These are phyloP conservation scores for Stipa capillata DNA, from an alignment of 176 grass and related monocot genomes.

Conservation along the genomic window DNA sequence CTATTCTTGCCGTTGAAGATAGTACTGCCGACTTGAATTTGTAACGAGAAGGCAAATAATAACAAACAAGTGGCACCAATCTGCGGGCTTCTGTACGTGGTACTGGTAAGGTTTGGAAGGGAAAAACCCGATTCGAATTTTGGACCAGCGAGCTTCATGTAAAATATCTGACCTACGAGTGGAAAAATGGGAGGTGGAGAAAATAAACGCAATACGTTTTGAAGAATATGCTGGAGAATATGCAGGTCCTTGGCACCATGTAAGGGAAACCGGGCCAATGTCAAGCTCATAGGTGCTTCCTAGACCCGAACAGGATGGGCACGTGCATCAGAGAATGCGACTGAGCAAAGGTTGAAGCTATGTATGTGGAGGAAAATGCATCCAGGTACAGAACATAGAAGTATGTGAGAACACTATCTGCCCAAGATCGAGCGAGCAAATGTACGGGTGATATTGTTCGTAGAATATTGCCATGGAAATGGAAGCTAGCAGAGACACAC, in stretches of 20 bases:
- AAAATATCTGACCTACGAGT: neutral
- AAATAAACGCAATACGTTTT: neutral
- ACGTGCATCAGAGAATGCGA: neutral
- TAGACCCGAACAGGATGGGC: neutral
- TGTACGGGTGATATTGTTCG: too few relatives aligned
- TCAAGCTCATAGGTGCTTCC: neutral
- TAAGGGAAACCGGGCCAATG: neutral
- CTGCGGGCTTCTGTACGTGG: neutral
- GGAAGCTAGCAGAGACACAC: neutral
- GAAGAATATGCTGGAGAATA: conserved; percentile 5
- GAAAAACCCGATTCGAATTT: neutral
- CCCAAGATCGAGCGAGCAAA: too few relatives aligned
- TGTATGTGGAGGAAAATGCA: neutral
- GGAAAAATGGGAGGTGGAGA: neutral
- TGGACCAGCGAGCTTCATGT: neutral
- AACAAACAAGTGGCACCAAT: neutral
- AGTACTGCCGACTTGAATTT: neutral
- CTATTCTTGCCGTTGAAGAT: neutral
- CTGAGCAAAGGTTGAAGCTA: neutral
- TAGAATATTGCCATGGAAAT: neutral
- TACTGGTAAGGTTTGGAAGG: neutral
- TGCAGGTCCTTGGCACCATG: neutral
- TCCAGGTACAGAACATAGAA: neutral
- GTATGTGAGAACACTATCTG: neutral
- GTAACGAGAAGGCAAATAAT: neutral